phyloP scores from a whole-genome alignment of 2,329 filamentous ascomycete species.

The Coccinonectria pachysandricola region DNA sequence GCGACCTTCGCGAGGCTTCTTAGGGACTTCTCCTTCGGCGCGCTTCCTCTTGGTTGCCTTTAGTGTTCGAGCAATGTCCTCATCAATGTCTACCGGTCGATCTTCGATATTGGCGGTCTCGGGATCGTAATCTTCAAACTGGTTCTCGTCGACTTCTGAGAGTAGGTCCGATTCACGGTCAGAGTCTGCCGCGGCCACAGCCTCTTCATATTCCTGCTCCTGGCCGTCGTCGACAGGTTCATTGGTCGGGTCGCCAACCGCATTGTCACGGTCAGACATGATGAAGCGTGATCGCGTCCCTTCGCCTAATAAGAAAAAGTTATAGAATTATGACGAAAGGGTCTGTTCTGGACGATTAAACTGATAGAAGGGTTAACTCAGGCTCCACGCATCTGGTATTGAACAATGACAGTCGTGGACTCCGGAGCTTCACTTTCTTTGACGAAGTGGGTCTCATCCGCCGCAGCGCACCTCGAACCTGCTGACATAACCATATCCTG shows the following conservation, averaged over 20 bases:
- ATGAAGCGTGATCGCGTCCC: no score
- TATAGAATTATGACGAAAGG: no score
- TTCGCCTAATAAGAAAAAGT: no score
- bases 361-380: neutral
- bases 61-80: conserved; percentile 51
- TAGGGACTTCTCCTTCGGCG: conserved; percentile 49
- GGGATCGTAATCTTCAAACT: conserved; percentile 61
- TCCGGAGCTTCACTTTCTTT: conserved; percentile 8
- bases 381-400: conserved; percentile 1
- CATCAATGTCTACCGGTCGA: conserved; percentile 56
- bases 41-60: conserved; percentile 59
- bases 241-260: conserved; percentile 27
- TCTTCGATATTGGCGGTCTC: conserved; percentile 53
- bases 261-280: conserved; percentile 39
- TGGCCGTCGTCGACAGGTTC: conserved; percentile 30
- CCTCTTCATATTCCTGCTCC: conserved; percentile 25
- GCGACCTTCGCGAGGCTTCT: conserved; percentile 67
- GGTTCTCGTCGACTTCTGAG: conserved; percentile 59
- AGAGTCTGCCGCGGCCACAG: conserved; percentile 29
- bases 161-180: conserved; percentile 50
- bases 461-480: conserved; percentile 10
- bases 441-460: conserved; percentile 6
- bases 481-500: conserved; percentile 25
- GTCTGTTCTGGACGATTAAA: no score
- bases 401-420: no score